These are phyloP conservation scores for Cercophora sp. DNA, from an alignment of 495 filamentous ascomycete genomes.

Conservation along the genomic window DNA sequence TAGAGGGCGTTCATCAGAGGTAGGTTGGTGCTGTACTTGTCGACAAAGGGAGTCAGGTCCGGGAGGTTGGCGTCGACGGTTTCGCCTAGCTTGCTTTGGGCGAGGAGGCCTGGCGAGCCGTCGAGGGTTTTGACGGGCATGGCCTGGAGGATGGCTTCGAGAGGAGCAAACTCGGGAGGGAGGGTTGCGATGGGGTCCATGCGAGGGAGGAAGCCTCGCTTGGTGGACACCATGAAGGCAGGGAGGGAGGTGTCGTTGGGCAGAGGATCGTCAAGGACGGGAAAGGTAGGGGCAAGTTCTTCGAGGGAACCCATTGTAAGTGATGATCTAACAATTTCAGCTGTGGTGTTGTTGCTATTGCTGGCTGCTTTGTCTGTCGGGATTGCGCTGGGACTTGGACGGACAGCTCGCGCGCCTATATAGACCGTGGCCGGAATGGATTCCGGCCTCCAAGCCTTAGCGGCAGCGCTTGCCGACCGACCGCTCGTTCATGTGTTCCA, in stretches of 20 bases:
- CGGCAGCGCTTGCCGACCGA: not conserved
- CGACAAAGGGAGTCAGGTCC: conserved; percentile 66
- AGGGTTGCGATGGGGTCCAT: conserved; percentile 57
- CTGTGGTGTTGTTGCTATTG: conserved; percentile 13
- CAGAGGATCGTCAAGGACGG: conserved; percentile 36
- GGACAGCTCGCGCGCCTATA: conserved; percentile 51
- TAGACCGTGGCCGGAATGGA: conserved; percentile 57
- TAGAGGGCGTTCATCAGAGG: conserved; percentile 78
- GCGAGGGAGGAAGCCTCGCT: conserved; percentile 73
- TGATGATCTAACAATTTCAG: no score
- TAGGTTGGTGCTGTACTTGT: conserved; percentile 65
- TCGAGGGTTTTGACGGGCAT: conserved; percentile 69
- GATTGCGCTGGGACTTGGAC: no score
- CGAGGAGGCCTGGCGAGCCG: conserved; percentile 73
- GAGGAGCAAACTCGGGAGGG: conserved; percentile 63
- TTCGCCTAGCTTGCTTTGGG: conserved; percentile 64
- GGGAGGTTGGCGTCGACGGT: conserved; percentile 62
- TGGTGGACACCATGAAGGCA: conserved; percentile 84
- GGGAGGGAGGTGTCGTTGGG: conserved; percentile 52
- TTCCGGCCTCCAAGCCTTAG: conserved; percentile 50
- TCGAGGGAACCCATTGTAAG: conserved; percentile 37
- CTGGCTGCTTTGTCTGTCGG: not conserved
- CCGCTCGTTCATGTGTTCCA: not conserved
- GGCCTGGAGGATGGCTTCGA: conserved; percentile 65
- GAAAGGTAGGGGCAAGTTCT: conserved; percentile 29